Evolutionary conservation across 1,284 basidiomycete species (phyloP), one percentile per base, ranked within the genome.

Genomic region (Cutaneotrichosporon daszewskae): DNA sequence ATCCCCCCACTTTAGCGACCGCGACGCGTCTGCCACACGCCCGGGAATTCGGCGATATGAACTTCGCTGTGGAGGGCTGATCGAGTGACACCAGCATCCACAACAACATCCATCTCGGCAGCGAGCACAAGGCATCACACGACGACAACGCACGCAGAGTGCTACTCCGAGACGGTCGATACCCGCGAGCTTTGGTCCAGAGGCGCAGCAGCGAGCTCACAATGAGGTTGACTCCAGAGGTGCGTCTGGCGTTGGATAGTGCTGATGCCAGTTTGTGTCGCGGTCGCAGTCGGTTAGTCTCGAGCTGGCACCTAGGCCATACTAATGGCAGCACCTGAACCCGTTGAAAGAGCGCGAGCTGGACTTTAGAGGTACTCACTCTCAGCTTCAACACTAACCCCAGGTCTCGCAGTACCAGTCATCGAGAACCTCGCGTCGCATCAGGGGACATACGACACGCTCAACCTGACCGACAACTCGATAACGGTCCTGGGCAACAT

Each of bases 391-490:
- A 3, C 6, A 16, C 32, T 38, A n/a, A 37, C 22, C 16, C 58
- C 68, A 94, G 90, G 91, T 48, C 87, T 89, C 72, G 94, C 92
- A 79, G 96, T 98, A 63, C 90, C 92, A 34, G 83, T 87, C 40
- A 98, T 99, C 66, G 95, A 99, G 82, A 98, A 99, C 77, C 78
- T 99, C 59, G 95, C 92, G 76, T 90, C 96, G 9, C 63, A 95
- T 87, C 71, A 88, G 79, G 80, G 91, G 80, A 74, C 69, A 75
- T 76, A 62, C 45, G 71, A 74, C 53, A 67, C 66, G 12, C 61
- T 99, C 64, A 95, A 99, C 77, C 77, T 98, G 51, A 97, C 92
- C 49, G 95, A 99, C 76, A 99, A 99, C 71, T 84, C 89, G 48
- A 83, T 99, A 71, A 77, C 83, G 51, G 80, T 80, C 4, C 78